Conservation (phyloP, 257 asterid genomes). For the Apocynum venetum region DNA sequence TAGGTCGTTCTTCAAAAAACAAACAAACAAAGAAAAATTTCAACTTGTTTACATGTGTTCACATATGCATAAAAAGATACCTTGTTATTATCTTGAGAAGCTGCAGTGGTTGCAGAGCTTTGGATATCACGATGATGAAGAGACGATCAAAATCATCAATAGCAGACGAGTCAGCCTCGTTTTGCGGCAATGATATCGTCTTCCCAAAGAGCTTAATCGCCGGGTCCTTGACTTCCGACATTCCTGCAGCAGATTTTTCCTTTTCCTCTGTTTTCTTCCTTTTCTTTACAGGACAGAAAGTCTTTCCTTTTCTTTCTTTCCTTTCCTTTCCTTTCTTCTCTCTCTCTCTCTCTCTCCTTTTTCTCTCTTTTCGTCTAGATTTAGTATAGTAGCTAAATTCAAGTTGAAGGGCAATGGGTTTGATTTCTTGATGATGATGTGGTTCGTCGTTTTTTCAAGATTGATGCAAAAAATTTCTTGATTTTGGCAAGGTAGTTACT, state of each 20-base stretch:
- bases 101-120: conserved; percentile 32
- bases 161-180: conserved; percentile 20
- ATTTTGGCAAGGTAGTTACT: conserved; percentile 16
- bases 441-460: not conserved
- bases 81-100: conserved; percentile 46
- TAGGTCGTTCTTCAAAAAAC: conserved; percentile 19
- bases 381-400: not conserved
- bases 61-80: conserved; percentile 25
- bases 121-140: conserved; percentile 23
- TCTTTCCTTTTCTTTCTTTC: conserved; percentile 1
- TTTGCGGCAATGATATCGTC: conserved; percentile 46
- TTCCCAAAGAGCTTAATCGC: conserved; percentile 72
- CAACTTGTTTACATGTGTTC: not conserved
- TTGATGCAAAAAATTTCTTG: conserved; percentile 9
- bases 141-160: conserved; percentile 9
- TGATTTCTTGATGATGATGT: conserved; percentile 2
- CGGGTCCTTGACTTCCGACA: conserved; percentile 54
- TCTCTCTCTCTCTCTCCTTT: not conserved
- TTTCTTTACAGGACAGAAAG: conserved; percentile 10
- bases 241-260: conserved; percentile 16
- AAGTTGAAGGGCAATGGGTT: not conserved
- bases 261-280: conserved; percentile 12
- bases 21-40: conserved; percentile 6
- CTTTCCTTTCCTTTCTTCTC: not conserved
- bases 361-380: not conserved